phyloP scores from a whole-genome alignment of 805 yeast species.

The Starmera caribaea region DNA sequence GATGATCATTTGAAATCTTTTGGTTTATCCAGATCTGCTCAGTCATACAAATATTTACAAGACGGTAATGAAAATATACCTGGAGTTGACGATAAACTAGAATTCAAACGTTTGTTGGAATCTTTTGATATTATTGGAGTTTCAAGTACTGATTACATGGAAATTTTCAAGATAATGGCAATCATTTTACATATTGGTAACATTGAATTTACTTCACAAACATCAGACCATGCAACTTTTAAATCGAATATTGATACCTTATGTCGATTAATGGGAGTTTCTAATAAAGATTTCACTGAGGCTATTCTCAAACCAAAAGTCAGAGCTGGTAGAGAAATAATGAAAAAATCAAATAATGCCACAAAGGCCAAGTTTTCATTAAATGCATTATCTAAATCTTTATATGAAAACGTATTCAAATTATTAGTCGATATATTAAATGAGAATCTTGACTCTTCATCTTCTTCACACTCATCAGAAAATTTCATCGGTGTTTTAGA shows the following conservation, averaged over 20 bases:
- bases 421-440: slow-evolving; percentile 71
- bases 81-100: slow-evolving; percentile 67
- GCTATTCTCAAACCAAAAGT: slow-evolving; percentile 72
- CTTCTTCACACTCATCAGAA: slow-evolving; percentile 29
- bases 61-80: slow-evolving; percentile 47
- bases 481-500: slow-evolving; percentile 90
- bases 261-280: slow-evolving; percentile 58
- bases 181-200: slow-evolving; percentile 81
- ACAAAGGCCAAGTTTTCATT: slow-evolving; percentile 71
- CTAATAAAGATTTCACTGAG: slow-evolving; percentile 39
- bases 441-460: slow-evolving; percentile 43
- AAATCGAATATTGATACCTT: slow-evolving; percentile 41
- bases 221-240: slow-evolving; percentile 69
- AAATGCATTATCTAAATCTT: slow-evolving; percentile 79
- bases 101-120: slow-evolving; percentile 48
- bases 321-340: slow-evolving; percentile 83
- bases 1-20: slow-evolving; percentile 36
- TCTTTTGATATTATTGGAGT: slow-evolving; percentile 76
- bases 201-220: slow-evolving; percentile 55
- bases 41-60: slow-evolving; percentile 46
- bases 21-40: slow-evolving; percentile 29
- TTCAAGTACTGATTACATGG: slow-evolving; percentile 37
- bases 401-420: slow-evolving; percentile 80
- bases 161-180: slow-evolving; percentile 60
- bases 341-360: slow-evolving; percentile 70